Evolutionary conservation across 805 yeast species (phyloP), one percentile per base, ranked within the genome.

Genomic region (Maudiozyma turicensis): DNA sequence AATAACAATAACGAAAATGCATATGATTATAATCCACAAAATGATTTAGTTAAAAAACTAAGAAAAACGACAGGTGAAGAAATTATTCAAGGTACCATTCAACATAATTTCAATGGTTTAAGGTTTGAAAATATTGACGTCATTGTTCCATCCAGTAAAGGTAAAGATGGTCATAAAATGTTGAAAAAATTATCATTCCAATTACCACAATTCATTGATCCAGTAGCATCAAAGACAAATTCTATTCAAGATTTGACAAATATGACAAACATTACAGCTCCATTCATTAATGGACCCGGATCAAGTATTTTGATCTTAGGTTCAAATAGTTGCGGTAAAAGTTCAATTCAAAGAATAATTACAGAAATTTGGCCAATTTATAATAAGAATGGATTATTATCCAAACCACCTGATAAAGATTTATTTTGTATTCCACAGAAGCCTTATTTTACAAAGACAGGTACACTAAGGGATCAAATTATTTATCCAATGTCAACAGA

Each of bases 341-440:
- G 95, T 8, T 81, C 95, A 0, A 83, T 90, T 55, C 81, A 89
- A 46, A 73, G 96, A 53, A 75, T 90, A 3, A 73, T 89, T 50
- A 90, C 95, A 6, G 95, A 91, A 26, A 71, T 90, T 52, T 90
- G 97, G 97, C 96, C 98, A 11, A 73, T 87, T 30, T 90, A 86
- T 66, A 71, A 74, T 54, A 65, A 64, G 40, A 63, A 75, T 39
- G 97, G 97, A 0, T 73, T 89, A 48, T 69, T 90, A 43, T 85
- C 95, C 5, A 84, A 84, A 58, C 96, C 96, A 13, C 75, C 75
- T 45, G 75, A 73, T 44, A 76, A 76, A 44, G 89, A 87, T 53
- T 75, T 90, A 30, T 73, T 82, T 50, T 89, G 81, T 63, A 73
- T 90, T 49, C 95, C 96, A 10, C 97, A 90, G 69, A 80, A 83